Evolutionary conservation across 176 grass and related monocot species (phyloP).

Genomic region (Puya raimondii): DNA sequence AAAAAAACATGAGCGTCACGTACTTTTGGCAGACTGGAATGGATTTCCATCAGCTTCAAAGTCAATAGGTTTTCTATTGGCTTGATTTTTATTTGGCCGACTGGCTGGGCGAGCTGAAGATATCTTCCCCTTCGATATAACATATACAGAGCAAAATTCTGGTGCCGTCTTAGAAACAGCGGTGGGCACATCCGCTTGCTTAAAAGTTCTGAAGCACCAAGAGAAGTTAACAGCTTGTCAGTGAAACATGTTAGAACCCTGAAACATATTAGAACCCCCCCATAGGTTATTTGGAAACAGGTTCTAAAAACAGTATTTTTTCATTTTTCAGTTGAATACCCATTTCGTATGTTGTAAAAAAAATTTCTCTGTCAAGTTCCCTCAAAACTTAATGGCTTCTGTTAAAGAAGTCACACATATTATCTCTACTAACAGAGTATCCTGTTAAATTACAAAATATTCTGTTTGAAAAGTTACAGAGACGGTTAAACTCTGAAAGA

Average conservation of each 20-base stretch:
- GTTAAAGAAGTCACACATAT: too few relatives aligned
- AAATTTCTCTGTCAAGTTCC: too few relatives aligned
- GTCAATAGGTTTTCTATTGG: conserved; percentile 14
- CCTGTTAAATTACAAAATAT: too few relatives aligned
- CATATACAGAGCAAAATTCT: conserved; percentile 55
- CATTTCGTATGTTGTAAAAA: too few relatives aligned
- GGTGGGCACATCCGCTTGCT: conserved; percentile 60
- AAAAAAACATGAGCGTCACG: conserved; percentile 11
- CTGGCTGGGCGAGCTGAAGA: conserved; percentile 51
- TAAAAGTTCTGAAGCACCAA: conserved; percentile 40
- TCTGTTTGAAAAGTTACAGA: too few relatives aligned
- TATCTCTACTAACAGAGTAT: too few relatives aligned
- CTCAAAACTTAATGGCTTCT: too few relatives aligned
- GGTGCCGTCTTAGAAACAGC: conserved; percentile 47
- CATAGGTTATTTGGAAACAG: not conserved
- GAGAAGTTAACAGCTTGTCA: conserved; percentile 1
- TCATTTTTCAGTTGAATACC: too few relatives aligned
- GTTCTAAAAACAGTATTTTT: too few relatives aligned
- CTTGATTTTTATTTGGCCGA: conserved; percentile 26
- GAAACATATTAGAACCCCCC: not conserved
- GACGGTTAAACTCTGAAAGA: too few relatives aligned
- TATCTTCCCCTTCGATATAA: conserved; percentile 79
- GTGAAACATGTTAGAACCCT: not conserved
- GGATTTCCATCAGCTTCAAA: conserved; percentile 19
- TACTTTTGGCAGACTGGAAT: conserved; percentile 33